Percentiles rank a stretch among this genome's conserved stretches.
Conservation (phyloP, 495 filamentous ascomycete genomes). For the Penicillium cinerascens region DNA sequence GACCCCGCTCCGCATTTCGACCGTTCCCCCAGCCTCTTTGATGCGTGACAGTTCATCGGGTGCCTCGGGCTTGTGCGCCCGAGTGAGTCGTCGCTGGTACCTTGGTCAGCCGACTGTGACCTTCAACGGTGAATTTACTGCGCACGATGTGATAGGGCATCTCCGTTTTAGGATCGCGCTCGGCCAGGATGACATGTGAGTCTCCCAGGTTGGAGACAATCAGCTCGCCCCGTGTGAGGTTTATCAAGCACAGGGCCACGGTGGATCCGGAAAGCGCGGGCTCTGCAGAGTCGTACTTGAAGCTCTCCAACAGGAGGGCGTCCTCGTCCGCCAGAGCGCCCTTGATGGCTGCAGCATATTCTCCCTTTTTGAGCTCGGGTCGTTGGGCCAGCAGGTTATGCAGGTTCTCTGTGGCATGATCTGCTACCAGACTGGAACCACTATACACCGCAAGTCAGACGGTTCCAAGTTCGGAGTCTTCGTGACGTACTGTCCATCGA, state of each 20-base stretch:
- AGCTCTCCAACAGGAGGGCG: slow-evolving; percentile 28
- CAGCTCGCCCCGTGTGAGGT: slow-evolving; percentile 34
- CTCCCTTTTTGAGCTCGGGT: slow-evolving; percentile 29
- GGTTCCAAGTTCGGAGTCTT: not conserved
- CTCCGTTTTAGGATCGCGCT: slow-evolving; percentile 29
- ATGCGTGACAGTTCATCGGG: slow-evolving; percentile 34
- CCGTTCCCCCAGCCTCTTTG: slow-evolving; percentile 33
- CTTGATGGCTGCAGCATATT: slow-evolving; percentile 34
- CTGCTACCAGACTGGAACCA: slow-evolving; percentile 33
- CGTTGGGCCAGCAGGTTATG: slow-evolving; percentile 26
- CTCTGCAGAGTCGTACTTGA: slow-evolving; percentile 24
- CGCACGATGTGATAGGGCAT: slow-evolving; percentile 28
- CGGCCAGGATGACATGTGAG: slow-evolving; percentile 38
- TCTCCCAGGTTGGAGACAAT: slow-evolving; percentile 41
- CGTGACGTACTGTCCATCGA: slow-evolving; percentile 40
- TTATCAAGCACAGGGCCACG: slow-evolving; percentile 34
- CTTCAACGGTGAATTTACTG: not conserved
- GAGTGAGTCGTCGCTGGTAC: slow-evolving; percentile 33
- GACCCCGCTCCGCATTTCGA: slow-evolving; percentile 25
- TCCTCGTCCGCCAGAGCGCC: slow-evolving; percentile 38
- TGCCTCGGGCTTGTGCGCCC: slow-evolving; percentile 35
- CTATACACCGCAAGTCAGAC: slow-evolving; percentile 11
- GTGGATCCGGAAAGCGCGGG: slow-evolving; percentile 36
- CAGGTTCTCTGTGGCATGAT: slow-evolving; percentile 32
- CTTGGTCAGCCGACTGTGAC: slow-evolving; percentile 2